Conservation (phyloP, 768 basidiomycete species). For the Amanita fuliginea region DNA sequence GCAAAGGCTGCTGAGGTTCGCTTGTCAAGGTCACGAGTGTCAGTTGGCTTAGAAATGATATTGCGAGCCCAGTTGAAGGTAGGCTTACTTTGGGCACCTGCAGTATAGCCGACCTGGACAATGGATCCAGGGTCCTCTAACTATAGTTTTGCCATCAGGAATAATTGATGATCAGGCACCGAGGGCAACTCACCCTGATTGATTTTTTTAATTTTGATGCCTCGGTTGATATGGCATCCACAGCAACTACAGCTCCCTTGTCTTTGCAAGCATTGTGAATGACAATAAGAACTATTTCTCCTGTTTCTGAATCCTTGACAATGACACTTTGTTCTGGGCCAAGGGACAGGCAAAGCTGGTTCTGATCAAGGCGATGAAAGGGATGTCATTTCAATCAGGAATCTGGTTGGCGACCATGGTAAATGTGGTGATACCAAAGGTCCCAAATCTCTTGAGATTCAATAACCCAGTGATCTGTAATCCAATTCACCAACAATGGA, state of each 20-base stretch:
- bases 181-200: too few relatives aligned
- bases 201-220: too few relatives aligned
- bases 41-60: background rate
- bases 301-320: background rate
- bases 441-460: background rate
- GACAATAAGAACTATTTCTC: background rate
- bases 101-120: background rate
- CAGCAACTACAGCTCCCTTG: too few relatives aligned
- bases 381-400: background rate
- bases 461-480: background rate
- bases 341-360: background rate
- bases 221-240: too few relatives aligned
- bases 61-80: constrained; percentile 12
- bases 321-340: background rate
- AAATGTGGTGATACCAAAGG: background rate
- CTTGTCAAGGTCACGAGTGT: background rate
- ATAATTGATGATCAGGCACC: too few relatives aligned
- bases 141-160: too few relatives aligned
- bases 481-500: background rate
- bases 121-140: constrained; percentile 11
- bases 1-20: constrained; percentile 6
- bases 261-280: background rate
- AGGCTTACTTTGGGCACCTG: constrained; percentile 4
- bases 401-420: background rate
- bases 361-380: background rate